Conservation (phyloP, 805 yeast genomes). For the Nakazawaea populi region DNA sequence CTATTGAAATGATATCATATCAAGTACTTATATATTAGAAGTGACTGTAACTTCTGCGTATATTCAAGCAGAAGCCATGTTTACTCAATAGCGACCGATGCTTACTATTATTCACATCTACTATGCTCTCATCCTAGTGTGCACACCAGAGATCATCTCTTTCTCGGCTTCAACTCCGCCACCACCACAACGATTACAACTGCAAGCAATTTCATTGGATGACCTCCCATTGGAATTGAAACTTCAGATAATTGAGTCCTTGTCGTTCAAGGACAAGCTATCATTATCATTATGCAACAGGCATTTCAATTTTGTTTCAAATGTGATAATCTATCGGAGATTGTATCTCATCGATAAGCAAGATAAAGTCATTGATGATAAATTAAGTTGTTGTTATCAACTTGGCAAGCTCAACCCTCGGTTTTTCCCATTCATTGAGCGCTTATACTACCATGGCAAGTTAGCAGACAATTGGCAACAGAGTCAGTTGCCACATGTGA, state of each 20-base stretch:
- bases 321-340: neutral
- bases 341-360: neutral
- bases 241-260: neutral
- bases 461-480: neutral
- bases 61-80: too few relatives aligned
- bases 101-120: neutral
- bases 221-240: slow-evolving; percentile 1
- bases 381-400: slow-evolving; percentile 1
- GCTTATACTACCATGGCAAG: neutral
- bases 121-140: neutral
- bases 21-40: too few relatives aligned
- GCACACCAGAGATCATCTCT: neutral
- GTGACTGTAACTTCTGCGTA: too few relatives aligned
- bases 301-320: neutral
- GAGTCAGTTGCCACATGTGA: neutral
- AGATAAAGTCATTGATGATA: neutral
- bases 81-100: neutral
- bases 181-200: neutral
- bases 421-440: neutral
- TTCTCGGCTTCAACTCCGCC: neutral
- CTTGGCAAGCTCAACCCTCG: neutral
- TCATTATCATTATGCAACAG: neutral
- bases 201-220: neutral
- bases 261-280: slow-evolving; percentile 2
- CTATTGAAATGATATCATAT: too few relatives aligned